Conservation (phyloP, 331 rosid species). For the Quercus tomentella region DNA sequence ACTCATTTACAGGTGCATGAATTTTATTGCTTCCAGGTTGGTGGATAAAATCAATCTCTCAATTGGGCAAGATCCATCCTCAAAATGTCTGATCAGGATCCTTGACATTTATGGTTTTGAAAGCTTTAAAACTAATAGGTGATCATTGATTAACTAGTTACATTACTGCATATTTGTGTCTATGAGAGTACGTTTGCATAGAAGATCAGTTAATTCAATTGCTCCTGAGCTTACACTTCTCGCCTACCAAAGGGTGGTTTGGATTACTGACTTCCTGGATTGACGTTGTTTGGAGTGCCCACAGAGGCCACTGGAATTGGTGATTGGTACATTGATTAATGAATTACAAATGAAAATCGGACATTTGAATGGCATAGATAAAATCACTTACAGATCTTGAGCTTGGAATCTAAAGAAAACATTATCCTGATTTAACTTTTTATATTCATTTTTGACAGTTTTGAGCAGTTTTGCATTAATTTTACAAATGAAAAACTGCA, state of each 20-base stretch:
- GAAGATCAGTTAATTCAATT: too few species aligned
- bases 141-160: constrained; percentile 11
- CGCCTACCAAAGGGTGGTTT: constrained; percentile 1
- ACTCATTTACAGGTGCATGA: constrained; percentile 19
- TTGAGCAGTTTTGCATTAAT: constrained; percentile 92
- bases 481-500: constrained; percentile 95
- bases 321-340: background rate
- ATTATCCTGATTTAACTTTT: background rate
- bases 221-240: constrained; percentile 9
- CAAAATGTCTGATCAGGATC: constrained; percentile 73
- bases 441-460: constrained; percentile 47
- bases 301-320: constrained; percentile 1
- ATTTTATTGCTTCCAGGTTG: constrained; percentile 59
- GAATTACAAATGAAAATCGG: constrained; percentile 1
- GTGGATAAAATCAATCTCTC: constrained; percentile 81
- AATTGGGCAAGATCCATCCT: constrained; percentile 79
- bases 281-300: background rate
- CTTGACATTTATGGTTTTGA: constrained; percentile 97
- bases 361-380: constrained; percentile 9
- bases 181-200: too few species aligned
- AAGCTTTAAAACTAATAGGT: constrained; percentile 78
- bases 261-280: constrained; percentile 11
- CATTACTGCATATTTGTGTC: too few species aligned
- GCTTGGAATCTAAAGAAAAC: too few species aligned
- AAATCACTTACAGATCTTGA: too few species aligned